A percentile compares a stretch with the other conserved stretches of the same genome.
Conservation (phyloP, 495 filamentous ascomycete species). For the Aspergillus olivimuriae region DNA sequence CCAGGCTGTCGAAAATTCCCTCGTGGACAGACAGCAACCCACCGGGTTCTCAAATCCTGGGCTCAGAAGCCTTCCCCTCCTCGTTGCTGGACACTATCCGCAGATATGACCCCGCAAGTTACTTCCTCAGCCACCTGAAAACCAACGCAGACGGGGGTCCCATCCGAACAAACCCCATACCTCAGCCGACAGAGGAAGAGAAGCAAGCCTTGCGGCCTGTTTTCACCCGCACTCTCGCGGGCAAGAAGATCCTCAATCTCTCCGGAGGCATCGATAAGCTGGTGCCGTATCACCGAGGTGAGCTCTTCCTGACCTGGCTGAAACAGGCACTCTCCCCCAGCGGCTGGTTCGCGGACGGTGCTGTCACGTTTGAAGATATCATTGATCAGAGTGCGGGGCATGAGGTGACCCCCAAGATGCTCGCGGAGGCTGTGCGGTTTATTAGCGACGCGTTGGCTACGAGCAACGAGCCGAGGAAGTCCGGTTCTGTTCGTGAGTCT, state of each 20-base stretch:
- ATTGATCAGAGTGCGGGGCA: constrained; percentile 70
- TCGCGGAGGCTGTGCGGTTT: constrained; percentile 60
- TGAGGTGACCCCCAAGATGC: constrained; percentile 67
- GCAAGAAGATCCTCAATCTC: constrained; percentile 73
- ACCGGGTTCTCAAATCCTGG: constrained; percentile 60
- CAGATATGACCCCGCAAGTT: constrained; percentile 62
- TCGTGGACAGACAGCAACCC: constrained; percentile 49
- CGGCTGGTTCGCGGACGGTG: constrained; percentile 53
- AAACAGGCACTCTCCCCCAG: constrained; percentile 49
- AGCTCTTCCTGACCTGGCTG: constrained; percentile 66
- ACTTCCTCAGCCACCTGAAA: constrained; percentile 52
- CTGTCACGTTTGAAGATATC: constrained; percentile 61
- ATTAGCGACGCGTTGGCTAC: constrained; percentile 44
- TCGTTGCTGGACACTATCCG: constrained; percentile 56
- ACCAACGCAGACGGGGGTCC: constrained; percentile 18
- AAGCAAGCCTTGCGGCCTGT: constrained; percentile 32
- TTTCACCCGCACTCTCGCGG: constrained; percentile 45
- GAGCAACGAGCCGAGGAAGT: constrained; percentile 10
- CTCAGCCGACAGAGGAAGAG: constrained; percentile 40
- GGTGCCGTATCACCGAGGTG: constrained; percentile 67
- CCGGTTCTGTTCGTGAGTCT: constrained; percentile 32
- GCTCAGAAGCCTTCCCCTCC: constrained; percentile 67
- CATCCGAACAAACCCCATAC: constrained; percentile 32
- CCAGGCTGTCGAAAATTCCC: constrained; percentile 60
- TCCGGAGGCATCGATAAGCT: constrained; percentile 75